Conservation (phyloP, 805 yeast genomes). For the Candida boleticola region DNA sequence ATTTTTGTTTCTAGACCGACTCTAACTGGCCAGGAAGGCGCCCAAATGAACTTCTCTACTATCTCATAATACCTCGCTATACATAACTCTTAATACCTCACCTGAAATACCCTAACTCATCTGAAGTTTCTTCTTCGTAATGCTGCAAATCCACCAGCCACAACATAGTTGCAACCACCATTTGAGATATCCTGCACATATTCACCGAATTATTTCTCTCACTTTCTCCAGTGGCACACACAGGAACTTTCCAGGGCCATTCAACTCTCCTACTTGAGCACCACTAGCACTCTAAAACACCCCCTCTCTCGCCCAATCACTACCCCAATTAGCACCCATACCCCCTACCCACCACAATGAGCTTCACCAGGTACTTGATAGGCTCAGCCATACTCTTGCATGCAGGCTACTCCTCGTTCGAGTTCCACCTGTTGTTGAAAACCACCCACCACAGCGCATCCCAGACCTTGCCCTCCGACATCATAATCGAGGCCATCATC, state of each 20-base stretch:
- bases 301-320: neutral
- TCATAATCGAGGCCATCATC: constrained; percentile 48
- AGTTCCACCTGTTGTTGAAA: constrained; percentile 42
- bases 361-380: constrained; percentile 9
- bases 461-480: constrained; percentile 41
- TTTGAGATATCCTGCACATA: too few relatives aligned
- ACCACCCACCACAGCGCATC: constrained; percentile 10
- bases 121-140: too few relatives aligned
- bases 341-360: constrained; percentile 1
- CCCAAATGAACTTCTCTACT: too few relatives aligned
- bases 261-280: neutral
- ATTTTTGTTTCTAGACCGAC: too few relatives aligned
- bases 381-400: constrained; percentile 34
- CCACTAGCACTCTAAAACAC: neutral
- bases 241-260: neutral
- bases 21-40: too few relatives aligned
- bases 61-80: too few relatives aligned
- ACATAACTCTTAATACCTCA: too few relatives aligned
- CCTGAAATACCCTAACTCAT: too few relatives aligned
- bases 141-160: too few relatives aligned
- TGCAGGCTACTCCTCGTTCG: constrained; percentile 55
- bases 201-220: neutral
- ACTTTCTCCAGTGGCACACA: neutral
- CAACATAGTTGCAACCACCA: too few relatives aligned
- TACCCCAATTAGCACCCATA: neutral